Evolutionary conservation across 208 protist species (phyloP).

Genomic region (Entamoeba nuttalli): DNA sequence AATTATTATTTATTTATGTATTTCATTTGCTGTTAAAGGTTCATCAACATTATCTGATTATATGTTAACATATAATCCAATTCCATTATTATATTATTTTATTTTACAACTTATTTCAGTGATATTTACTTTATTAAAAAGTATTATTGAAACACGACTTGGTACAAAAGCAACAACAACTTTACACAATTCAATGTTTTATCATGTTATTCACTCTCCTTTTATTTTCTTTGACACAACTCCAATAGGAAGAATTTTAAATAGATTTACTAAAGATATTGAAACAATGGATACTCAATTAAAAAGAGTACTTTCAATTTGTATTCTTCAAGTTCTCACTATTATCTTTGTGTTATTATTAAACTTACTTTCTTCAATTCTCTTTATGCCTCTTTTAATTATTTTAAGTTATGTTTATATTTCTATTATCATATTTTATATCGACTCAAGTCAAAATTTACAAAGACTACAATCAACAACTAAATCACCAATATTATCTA

Average conservation of each 20-base stretch:
- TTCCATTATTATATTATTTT: neutral
- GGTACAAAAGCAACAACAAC: neutral
- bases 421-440: neutral
- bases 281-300: constrained; percentile 1
- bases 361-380: neutral
- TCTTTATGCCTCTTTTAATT: neutral
- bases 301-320: neutral
- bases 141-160: neutral
- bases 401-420: neutral
- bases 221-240: constrained; percentile 21
- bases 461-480: constrained; percentile 55
- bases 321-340: no score
- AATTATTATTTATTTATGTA: neutral
- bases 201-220: neutral
- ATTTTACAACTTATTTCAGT: neutral
- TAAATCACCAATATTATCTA: constrained; percentile 66
- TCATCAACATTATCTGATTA: neutral
- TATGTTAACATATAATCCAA: neutral
- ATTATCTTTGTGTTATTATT: neutral
- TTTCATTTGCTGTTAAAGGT: neutral
- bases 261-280: constrained; percentile 21
- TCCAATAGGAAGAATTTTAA: constrained; percentile 17
- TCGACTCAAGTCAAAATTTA: constrained; percentile 49
- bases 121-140: neutral
- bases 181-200: neutral